Evolutionary conservation across 208 protist species (phyloP), one percentile per base, ranked within the genome.

Genomic region (Tritrichomonas musculus): DNA sequence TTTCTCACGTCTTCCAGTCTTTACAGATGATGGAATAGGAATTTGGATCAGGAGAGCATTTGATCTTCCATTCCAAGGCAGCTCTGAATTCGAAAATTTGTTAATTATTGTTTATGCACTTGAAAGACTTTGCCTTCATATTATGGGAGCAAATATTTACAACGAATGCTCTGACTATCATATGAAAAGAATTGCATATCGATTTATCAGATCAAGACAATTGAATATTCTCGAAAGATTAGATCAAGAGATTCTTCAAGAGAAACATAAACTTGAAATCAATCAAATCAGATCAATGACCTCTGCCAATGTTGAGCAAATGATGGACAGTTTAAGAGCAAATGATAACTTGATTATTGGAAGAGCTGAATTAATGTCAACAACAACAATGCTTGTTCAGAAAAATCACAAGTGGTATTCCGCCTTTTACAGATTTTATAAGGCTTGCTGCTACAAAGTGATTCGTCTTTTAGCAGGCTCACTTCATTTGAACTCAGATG

Each of bases 121-220:
- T 30, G 77, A 88, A 88, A 39, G 25, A 33, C 47, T 88, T 14
- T 14, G 14, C 30, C 53, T 88, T 50, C 77, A 88, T n/a, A 88
- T 88, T 36, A 60, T 88, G 47, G 47, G 57, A 57, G 27, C 47
- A 60, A 14, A 44, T 33, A 53, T 88, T 44, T 88, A 53, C 47
- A 17, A 53, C 17, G 77, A 53, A 50, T 53, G 41, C 47, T 17
- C 14, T 3, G 47, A 88, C 14, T 25, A 57, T 57, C 1, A 30
- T 17, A 57, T 57, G 8, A 44, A 88, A 30, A 88, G 47, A 57
- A 17, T 57, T 9, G 41, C 77, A 22, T 88, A 39, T n/a, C 25
- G 77, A 88, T 88, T 88, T n/a, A 88, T 88, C 47, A 53, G 77
- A 39, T 44, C 47, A 17, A 88, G 47, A 57, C 77, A 88, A 50